A percentile compares a stretch with the other conserved stretches of the same genome.
Evolutionary conservation across 345 rosid species (phyloP).

Genomic region (Hibiscus trionum): DNA sequence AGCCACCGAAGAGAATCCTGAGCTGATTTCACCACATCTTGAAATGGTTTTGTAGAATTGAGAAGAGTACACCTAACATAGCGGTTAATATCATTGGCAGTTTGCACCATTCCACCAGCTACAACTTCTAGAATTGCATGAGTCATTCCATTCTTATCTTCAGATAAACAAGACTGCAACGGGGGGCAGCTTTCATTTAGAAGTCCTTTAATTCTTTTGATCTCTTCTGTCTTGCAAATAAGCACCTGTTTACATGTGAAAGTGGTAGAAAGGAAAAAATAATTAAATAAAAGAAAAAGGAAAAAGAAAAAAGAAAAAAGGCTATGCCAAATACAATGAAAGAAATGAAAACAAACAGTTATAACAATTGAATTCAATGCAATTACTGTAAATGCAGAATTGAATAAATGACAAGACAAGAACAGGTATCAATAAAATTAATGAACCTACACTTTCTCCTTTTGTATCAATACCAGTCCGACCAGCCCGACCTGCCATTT

Average conservation of each 20-base stretch:
- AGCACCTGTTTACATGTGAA: slow-evolving; percentile 49
- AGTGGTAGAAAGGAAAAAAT: background rate
- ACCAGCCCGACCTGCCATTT: slow-evolving; percentile 99
- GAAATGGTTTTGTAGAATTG: slow-evolving; percentile 87
- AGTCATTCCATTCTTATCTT: slow-evolving; percentile 98
- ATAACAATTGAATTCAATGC: background rate
- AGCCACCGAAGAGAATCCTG: slow-evolving; percentile 98
- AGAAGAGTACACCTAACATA: slow-evolving; percentile 96
- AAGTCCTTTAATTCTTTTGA: slow-evolving; percentile 69
- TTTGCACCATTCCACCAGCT: slow-evolving; percentile 96
- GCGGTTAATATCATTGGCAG: slow-evolving; percentile 83
- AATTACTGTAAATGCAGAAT: background rate
- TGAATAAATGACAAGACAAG: background rate
- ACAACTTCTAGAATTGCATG: slow-evolving; percentile 99
- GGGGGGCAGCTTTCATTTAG: slow-evolving; percentile 81
- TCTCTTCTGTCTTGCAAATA: slow-evolving; percentile 80
- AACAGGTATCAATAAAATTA: slow-evolving; percentile 5
- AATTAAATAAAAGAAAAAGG: background rate
- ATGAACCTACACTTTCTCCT: slow-evolving; percentile 88
- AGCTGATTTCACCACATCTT: slow-evolving; percentile 92
- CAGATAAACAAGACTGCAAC: slow-evolving; percentile 88
- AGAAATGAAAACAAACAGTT: background rate
- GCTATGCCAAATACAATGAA: background rate
- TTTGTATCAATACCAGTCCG: slow-evolving; percentile 96
- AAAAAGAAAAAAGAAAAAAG: background rate